Conservation (phyloP, 2,329 filamentous ascomycete genomes). For the Alternaria panax region DNA sequence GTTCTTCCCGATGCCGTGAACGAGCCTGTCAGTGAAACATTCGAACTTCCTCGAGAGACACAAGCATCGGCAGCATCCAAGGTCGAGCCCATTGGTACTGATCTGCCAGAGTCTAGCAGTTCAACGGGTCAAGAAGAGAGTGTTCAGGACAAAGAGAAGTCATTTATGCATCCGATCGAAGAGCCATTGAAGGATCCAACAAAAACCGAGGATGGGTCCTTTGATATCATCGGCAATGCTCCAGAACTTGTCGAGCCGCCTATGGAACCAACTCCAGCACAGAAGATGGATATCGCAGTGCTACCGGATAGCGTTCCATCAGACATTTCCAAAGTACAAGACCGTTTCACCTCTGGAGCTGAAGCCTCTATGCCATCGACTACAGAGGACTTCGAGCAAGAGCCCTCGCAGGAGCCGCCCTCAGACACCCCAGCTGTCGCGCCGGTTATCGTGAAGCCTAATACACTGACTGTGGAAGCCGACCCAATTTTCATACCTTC, state of each 20-base stretch:
- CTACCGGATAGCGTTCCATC: conserved; percentile 1
- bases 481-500: conserved; percentile 5
- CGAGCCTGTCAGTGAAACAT: conserved; percentile 1
- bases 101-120: background rate
- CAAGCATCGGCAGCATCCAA: background rate
- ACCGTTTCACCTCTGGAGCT: conserved; percentile 10
- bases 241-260: background rate
- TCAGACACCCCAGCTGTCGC: background rate
- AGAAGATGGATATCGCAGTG: background rate
- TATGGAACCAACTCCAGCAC: background rate
- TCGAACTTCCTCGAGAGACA: background rate
- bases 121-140: background rate
- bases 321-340: background rate
- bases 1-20: conserved; percentile 13
- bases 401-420: background rate
- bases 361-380: background rate
- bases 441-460: background rate
- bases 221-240: background rate
- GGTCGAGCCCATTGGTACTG: background rate
- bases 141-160: background rate
- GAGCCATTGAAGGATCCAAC: background rate
- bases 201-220: background rate
- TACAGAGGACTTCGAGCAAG: background rate
- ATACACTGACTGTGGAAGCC: conserved; percentile 4
- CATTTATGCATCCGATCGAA: background rate